Evolutionary conservation across 1,139 yeast species (phyloP), one percentile per base, ranked within the genome.

Genomic region (Hansenula anomala): DNA sequence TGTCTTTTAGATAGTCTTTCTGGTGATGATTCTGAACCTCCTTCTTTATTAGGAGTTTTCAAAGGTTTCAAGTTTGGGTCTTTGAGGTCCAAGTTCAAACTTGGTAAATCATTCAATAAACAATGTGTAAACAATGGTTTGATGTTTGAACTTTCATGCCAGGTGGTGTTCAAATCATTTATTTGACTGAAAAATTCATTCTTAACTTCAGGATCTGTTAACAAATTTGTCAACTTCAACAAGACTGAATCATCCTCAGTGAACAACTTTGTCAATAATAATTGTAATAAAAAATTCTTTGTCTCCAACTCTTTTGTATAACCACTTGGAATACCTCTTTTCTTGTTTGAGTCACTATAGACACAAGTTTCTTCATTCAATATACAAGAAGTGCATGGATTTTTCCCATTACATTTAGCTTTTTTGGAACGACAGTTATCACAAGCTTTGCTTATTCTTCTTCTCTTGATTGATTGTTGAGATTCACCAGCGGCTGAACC

Each of bases 371-470:
- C 46, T 16, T 47, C 51, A 51, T 52, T 64, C 38, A 48, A 54
- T 20, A 43, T 43, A 51, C 80, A 74, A 39, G 67, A 67, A 8
- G 47, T 42, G 48, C 80, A 73, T 4, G 75, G 75, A 16, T 44
- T 51, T 7, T 58, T 55, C 0, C 80, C 79, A 49, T 70, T 65
- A 51, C 80, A 74, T 48, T 70, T 73, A 39, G 73, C 66, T 51
- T 74, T 74, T 51, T 69, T 71, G 18, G 58, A 42, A 8, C 79
- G 61, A 49, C 79, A 75, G 4, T 62, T 61, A 43, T 74, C 78
- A 51, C 82, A 76, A 2, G 81, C 82, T 40, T 63, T 66, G 22
- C 59, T 45, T 1, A 71, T 73, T 36, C 78, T 55, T 32, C 66
- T 64, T 12, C 73, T 52, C 35, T 49, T 48, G 8, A 19, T 18